Base-by-base conservation (phyloP, 2,329 filamentous ascomycete genomes). In the Pyrenophora teres region DNA sequence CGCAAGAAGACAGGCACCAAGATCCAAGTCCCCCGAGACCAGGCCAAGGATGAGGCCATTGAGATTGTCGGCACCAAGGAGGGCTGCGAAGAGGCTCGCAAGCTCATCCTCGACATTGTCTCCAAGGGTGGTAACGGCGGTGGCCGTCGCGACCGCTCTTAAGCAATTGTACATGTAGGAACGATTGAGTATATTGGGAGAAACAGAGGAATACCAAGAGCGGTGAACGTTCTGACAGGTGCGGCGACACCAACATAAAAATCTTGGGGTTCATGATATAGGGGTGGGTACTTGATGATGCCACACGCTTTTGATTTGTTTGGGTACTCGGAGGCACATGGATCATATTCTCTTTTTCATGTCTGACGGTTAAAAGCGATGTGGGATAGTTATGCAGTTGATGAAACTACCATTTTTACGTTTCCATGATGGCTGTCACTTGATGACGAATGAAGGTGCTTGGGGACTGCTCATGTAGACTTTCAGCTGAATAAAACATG, bases 1-100 rank as follows among this genome's bases (percentile, higher is more conserved):
- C 87, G 94, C 63, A 91, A 90, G 78, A 86, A 94, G 79, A 97
- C 92, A 44, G 90, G 89, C 48, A 97, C 92, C 76, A 92, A 89
- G 77, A 95, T 99, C 71, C 92, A 92, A 60, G 93, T 99, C 35
- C 94, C 94, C 18, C 87, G 90, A 61, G 87, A 90, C 67, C 89
- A 95, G 74, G 79, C 79, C 41, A 77, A 78, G 62, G 82, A 80
- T 18, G 92, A 97, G 74, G 90, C 93, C 3, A 97, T 99, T 71
- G 91, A 96, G 78, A 89, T 99, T 65, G 81, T 88, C 31, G 94
- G 94, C 33, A 83, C 82, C 48, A 84, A 83, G 68, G 88, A 91
- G 13, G 91, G 90, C 10, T 85, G 96, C 32, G 90, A 97, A 75
- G 83, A 89, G 73, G 94, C 94, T 42, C 92, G 88, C 78, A 87